Base-by-base conservation (phyloP, 129 eudicot species). In the Centella asiatica region DNA sequence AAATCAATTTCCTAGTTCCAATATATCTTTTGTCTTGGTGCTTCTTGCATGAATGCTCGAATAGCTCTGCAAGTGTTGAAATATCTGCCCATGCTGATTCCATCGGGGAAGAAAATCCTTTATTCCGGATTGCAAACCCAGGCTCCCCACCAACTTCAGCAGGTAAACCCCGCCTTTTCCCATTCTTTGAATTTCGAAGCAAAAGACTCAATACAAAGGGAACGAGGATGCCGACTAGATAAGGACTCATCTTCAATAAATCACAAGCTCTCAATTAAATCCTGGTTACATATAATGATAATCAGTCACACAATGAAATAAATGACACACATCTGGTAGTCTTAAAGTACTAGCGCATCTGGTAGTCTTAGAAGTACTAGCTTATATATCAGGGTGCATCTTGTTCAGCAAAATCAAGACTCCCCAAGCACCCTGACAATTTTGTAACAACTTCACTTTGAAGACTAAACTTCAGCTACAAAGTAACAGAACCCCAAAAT, bases 31-130 rank as follows among this genome's bases (percentile, higher is more conserved):
- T 82, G 70, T 76, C 66, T 27, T 70, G 70, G 62, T 92, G 76
- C 37, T 84, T 70, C 59, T 74, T 80, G 78, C 98, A 92, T 49
- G 96, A 79, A 33, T 80, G 74, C 86, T 87, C 94, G 47, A 92
- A 87, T 32, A 92, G 96, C 53, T 84, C 94, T 14, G 98, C 95
- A 71, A 92, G 96, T 20, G 98, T 90, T 28, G 72, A 69, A 61
- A 84, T 69, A 28, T 84, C 96, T 58, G 51, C 90, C 90, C 88
- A 80, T 33, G 94, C 81, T 60, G 95, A 69, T 69, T 77, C 84
- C 32, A 84, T 70, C 0, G 95, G 98, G 45, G 80, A 65, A 46
- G 73, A 48, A 62, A 92, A 92, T 22, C 87, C 85, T 64, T 65
- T 12, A 71, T 92, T 92, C 74, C 90, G 77, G 25, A 92, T 76